Base-by-base conservation (phyloP, 768 basidiomycete species). In the Hericium coralloides region DNA sequence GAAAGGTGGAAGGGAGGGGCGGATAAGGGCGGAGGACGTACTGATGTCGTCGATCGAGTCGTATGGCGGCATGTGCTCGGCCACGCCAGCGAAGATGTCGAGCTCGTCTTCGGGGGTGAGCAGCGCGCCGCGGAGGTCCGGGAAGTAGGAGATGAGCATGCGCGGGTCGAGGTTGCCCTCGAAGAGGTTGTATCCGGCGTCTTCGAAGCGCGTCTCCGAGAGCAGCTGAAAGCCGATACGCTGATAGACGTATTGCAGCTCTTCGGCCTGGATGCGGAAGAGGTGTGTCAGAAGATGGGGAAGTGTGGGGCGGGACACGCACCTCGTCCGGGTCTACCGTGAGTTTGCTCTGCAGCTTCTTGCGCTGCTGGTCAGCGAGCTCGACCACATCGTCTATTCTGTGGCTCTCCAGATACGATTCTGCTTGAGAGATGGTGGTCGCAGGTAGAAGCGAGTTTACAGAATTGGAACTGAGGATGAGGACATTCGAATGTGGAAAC, bases 141-240 rank as follows among this genome's bases (percentile, higher is more conserved):
- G 84, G 64, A 84, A 95, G 68, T 91, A 86, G 59, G 89, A 84
- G 59, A 95, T 74, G 39, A 93, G 76, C 2, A 94, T 67, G 14
- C 92, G 81, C 0, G 92, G 90, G 70, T 97, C 92, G n/a, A 91
- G 71, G 48, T 85, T 81, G 38, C 91, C 92, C 55, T 82, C 78
- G 64, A 87, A 83, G 56, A 95, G 78, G 64, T 89, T 79, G 60
- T 79, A 80, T 17, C 85, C 87, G 1, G 93, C 92, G 57, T 91
- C 87, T 59, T 88, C 84, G 67, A 97, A 95, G 52, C 84, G 74
- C 0, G 90, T 92, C 67, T 91, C 89, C 31, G 75, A 68, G 66
- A 95, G 78, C 63, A 85, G 85, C 67, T 85, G 80, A 66, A 89
- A 89, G 15, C 89, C 93, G 54, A 95, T 80, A 37, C 83, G 82